These are phyloP conservation scores for Oryza australiensis DNA, from an alignment of 176 grass and related monocot genomes.

Conservation along the genomic window DNA sequence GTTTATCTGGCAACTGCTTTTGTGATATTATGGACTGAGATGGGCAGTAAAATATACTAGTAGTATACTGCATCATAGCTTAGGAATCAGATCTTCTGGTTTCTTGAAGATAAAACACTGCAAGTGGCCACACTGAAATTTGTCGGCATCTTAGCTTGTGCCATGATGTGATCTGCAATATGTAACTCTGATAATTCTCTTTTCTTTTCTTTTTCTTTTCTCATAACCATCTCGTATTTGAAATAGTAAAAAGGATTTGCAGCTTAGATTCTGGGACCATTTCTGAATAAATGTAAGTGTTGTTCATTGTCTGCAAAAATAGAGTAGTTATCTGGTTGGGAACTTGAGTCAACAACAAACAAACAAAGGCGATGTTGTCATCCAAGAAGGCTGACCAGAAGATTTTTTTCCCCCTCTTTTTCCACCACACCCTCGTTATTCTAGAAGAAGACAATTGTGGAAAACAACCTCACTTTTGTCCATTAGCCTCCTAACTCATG, in stretches of 20 bases:
- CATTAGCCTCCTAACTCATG: slow-evolving; percentile 28
- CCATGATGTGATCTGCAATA: slow-evolving; percentile 11
- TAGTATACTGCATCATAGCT: not conserved
- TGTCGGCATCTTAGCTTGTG: slow-evolving; percentile 13
- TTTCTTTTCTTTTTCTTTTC: not conserved
- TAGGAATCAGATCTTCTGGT: slow-evolving; percentile 30
- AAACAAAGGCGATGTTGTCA: slow-evolving; percentile 33
- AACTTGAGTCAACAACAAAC: slow-evolving; percentile 33
- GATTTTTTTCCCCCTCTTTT: slow-evolving; percentile 16
- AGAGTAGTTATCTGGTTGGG: slow-evolving; percentile 24
- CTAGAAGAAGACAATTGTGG: slow-evolving; percentile 18
- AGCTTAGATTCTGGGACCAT: slow-evolving; percentile 23
- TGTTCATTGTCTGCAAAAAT: slow-evolving; percentile 15
- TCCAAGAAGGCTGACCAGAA: slow-evolving; percentile 30
- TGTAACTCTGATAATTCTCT: not conserved
- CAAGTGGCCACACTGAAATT: not conserved
- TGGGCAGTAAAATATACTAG: not conserved
- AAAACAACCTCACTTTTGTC: slow-evolving; percentile 41
- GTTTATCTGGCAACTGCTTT: slow-evolving; percentile 32
- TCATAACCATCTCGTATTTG: not conserved
- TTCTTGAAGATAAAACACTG: not conserved
- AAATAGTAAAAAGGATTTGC: slow-evolving; percentile 23
- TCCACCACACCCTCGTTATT: slow-evolving; percentile 4
- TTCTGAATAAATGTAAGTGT: not conserved
- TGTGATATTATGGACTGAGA: slow-evolving; percentile 7